Base-by-base conservation (phyloP, 176 grass and related monocot genomes). In the Rhynchospora breviuscula region DNA sequence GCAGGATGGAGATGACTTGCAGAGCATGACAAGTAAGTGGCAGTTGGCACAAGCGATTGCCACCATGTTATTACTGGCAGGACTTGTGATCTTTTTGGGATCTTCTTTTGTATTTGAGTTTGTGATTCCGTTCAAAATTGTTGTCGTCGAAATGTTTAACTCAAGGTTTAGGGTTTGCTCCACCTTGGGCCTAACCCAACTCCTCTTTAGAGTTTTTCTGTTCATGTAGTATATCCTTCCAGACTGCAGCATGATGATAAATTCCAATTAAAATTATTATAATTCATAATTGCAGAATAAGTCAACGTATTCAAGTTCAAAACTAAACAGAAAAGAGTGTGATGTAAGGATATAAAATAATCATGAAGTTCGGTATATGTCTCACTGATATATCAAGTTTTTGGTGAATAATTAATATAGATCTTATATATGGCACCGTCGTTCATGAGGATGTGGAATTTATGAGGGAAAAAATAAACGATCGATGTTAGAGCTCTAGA, bases 181-280 rank as follows among this genome's bases (percentile, higher is more conserved):
- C 56, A 59, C 76, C 84, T 87, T 85, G 58, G 95, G 90, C n/a
- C 84, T 87, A 49, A 84, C 85, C 95, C 90, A 94, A 67, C 92
- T 94, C 84, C 81, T 98, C 86, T 85, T 94, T 86, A 90, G 22
- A 63, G 92, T 98, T 88, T 90, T 98, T 87, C 92, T 93, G 82
- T 98, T 98, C 63, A 94, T 85, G 92, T 98, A 98, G 85, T 98
- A 98, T 87, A 98, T 98, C 87, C 70, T 91, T 65, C 95, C 95
- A 44, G 95, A 98, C 95, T 98, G 90, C 79, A 40, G 75, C 31
- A 71, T 67, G 31, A 87, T 35, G 78, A 65, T 35, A 52, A 71
- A 10, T 19, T 68, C 18, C 14, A 44, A 25, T 68, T 71, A 71
- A 40, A 68, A 44, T 8, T 70, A 46, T 71, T 71, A 47, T 4